Base-by-base conservation (phyloP, 352 stramenopile genomes). In the Vaucheria bursata region DNA sequence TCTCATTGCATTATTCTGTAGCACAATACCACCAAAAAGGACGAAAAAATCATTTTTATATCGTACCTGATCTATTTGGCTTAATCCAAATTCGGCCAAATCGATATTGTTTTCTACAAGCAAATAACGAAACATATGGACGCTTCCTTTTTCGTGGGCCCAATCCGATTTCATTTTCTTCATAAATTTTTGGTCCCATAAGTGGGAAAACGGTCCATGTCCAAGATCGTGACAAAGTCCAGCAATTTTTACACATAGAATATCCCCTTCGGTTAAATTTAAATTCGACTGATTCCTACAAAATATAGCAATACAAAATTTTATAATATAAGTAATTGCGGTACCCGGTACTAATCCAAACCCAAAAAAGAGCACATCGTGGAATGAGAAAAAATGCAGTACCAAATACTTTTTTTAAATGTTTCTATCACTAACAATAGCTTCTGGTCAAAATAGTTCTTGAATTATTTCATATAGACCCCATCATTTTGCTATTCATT, bases 181-280 rank as follows among this genome's bases (percentile, higher is more conserved):
- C 83, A 95, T 91, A 77, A 96, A 95, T 69, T 91, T 86, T 59
- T 89, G 86, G 83, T 98, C 94, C 83, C 95, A 99, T 1, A 97
- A 86, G 82, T 99, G 95, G 29, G 88, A 96, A 84, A 95, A 98
- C 0, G 94, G 93, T 0, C 95, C 95, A 82, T 99, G 95, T 0
- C 94, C 87, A n/a, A 91, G 78, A 82, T 93, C 89, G 81, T 94
- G 89, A 34, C 86, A 79, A 35, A 94, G 80, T 5, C 89, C 89
- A 8, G 90, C 90, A 12, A 93, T 84, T 59, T 88, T 90, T 25
- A 93, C 87, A 80, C 88, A 93, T n/a, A 91, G 73, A 31, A 89
- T 79, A 74, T 98, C 94, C 76, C 91, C 90, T 1, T 88, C 82
- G 1, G 91, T 96, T 59, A 97, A n/a, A n/a, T n/a, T n/a, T n/a